A percentile compares a stretch with the other conserved stretches of the same genome.
Evolutionary conservation across 1,284 basidiomycete species (phyloP).

Genomic region (Moniliella sp.): DNA sequence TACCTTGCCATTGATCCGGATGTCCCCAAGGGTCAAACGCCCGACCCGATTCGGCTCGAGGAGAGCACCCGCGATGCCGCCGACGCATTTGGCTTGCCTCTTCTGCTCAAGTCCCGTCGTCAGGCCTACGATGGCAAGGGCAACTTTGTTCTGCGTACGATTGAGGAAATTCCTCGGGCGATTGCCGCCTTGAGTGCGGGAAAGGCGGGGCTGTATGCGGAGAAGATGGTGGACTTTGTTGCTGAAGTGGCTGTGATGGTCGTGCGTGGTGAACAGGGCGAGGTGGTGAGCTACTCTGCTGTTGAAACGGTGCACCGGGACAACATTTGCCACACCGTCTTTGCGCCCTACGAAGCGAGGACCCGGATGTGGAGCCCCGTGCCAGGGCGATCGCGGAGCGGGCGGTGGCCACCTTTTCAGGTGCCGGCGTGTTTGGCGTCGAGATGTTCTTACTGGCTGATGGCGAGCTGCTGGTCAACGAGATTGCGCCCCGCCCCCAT

Average conservation of each 20-base stretch:
- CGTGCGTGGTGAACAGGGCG: constrained; percentile 47
- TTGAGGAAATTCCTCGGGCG: constrained; percentile 44
- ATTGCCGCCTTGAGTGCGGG: constrained; percentile 39
- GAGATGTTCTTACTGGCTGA: constrained; percentile 85
- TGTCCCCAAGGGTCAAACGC: no score
- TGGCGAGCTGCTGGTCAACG: constrained; percentile 72
- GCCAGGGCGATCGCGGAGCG: constrained; percentile 59
- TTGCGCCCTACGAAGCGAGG: constrained; percentile 46
- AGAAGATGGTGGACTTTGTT: constrained; percentile 72
- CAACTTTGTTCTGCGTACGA: constrained; percentile 54
- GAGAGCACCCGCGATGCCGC: constrained; percentile 35
- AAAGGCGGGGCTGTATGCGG: constrained; percentile 51
- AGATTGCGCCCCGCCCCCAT: constrained; percentile 95
- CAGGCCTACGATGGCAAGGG: constrained; percentile 89
- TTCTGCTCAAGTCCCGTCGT: constrained; percentile 89
- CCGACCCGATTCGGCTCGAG: no score
- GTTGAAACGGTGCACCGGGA: constrained; percentile 91
- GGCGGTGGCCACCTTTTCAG: constrained; percentile 55
- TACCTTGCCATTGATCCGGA: constrained; percentile 38
- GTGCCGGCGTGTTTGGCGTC: constrained; percentile 92
- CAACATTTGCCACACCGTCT: constrained; percentile 78
- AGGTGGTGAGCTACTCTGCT: constrained; percentile 63
- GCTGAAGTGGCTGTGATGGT: constrained; percentile 95
- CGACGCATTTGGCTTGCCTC: constrained; percentile 51
- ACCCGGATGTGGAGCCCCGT: constrained; percentile 40